Evolutionary conservation across 2,329 filamentous ascomycete species (phyloP), one percentile per base, ranked within the genome.

Genomic region (Huntiella savannae): DNA sequence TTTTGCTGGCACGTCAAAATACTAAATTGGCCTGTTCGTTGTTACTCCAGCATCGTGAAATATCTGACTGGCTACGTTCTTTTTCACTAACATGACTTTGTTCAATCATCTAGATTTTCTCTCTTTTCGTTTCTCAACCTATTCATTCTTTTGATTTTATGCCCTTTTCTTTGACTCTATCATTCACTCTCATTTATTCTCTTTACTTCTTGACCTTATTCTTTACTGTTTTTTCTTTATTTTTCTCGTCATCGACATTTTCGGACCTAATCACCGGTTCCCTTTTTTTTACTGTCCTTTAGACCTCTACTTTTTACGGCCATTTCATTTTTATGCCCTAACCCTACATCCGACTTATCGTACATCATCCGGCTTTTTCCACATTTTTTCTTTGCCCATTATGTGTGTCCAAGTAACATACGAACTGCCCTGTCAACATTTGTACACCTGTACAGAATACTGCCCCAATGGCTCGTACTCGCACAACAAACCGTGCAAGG

Each of bases 321-420:
- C 22, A 28, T 10, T 28, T 28, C 22, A 28, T 28, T 28, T 28
- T 28, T 28, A 28, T 28, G 22, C 7, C 22, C 22, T 28, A 28
- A 28, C 22, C 22, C 22, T 28, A 28, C 22, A 28, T 10, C 6
- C 6, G 22, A 28, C 22, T 28, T 10, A 7, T 28, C 8, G 2
- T 6, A 28, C 22, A 28, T 28, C 22, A 28, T 8, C 7, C 22
- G 8, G 8, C 22, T 7, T 10, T 28, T 28, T 28, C 22, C 8
- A 28, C 22, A 1, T 28, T 10, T 28, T 28, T 28, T 10, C 8
- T 28, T 28, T 28, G 22, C 22, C 19, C 40, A 49, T 17, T 47
- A 71, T 71, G 68, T 71, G 68, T 53, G 66, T 66, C 53, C 64
- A 67, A 50, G 62, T 64, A 45, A 64, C 61, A 40, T 70, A 70